Evolutionary conservation across 768 basidiomycete genomes (phyloP).

Genomic region (Calocybe gangraenosa): DNA sequence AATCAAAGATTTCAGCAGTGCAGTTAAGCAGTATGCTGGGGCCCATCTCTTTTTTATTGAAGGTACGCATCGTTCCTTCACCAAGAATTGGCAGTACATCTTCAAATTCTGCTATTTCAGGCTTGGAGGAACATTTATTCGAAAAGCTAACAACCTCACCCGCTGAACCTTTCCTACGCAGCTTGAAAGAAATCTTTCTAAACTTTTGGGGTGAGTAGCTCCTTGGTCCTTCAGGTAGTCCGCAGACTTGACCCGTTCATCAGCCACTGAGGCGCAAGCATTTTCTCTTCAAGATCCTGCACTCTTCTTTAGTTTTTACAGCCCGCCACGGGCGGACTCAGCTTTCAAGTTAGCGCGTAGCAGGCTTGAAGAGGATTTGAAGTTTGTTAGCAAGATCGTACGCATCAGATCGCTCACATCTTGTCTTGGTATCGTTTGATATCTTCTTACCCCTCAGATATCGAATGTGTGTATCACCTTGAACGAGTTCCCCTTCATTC

Average conservation of each 20-base stretch:
- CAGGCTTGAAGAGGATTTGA: conserved; percentile 84
- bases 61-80: conserved; percentile 33
- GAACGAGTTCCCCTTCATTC: conserved; percentile 89
- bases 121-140: conserved; percentile 74
- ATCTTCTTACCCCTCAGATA: conserved; percentile 44
- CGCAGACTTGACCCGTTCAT: conserved; percentile 3
- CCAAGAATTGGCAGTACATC: neutral
- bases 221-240: neutral
- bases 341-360: conserved; percentile 62
- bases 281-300: conserved; percentile 79
- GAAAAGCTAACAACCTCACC: conserved; percentile 69
- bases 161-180: conserved; percentile 73
- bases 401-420: conserved; percentile 16
- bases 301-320: conserved; percentile 86
- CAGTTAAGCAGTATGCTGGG: conserved; percentile 66
- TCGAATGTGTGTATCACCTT: conserved; percentile 85
- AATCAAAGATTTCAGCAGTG: conserved; percentile 71
- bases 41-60: conserved; percentile 95
- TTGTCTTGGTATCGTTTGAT: neutral
- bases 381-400: conserved; percentile 69
- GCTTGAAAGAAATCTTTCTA: conserved; percentile 81
- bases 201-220: conserved; percentile 83
- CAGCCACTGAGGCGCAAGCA: conserved; percentile 82
- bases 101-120: conserved; percentile 33
- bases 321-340: conserved; percentile 73